Evolutionary conservation across 1,284 basidiomycete genomes (phyloP).

Genomic region (Moesziomyces globuligerus): DNA sequence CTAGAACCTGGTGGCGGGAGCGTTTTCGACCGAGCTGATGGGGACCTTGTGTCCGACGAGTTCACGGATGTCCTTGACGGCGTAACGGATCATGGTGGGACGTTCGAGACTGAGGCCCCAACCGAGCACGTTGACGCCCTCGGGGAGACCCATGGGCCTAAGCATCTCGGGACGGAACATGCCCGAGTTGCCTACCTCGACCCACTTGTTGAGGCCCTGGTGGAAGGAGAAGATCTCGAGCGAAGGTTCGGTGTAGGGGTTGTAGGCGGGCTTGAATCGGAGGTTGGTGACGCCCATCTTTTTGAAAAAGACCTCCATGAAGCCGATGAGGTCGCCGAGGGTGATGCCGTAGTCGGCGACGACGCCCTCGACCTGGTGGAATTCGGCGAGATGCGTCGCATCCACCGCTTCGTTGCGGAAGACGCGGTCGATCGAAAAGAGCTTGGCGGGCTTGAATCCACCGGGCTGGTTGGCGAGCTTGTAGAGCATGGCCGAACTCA

Average conservation of each 20-base stretch:
- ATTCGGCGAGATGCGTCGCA: slow-evolving; percentile 98
- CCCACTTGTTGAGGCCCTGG: slow-evolving; percentile 92
- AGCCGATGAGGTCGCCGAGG: slow-evolving; percentile 92
- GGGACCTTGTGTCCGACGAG: slow-evolving; percentile 97
- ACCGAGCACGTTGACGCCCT: slow-evolving; percentile 94
- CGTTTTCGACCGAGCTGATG: slow-evolving; percentile 60
- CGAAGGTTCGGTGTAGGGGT: slow-evolving; percentile 80
- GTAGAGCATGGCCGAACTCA: slow-evolving; percentile 93
- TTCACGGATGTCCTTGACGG: slow-evolving; percentile 94
- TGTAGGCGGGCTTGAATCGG: slow-evolving; percentile 97
- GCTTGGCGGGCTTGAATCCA: slow-evolving; percentile 93
- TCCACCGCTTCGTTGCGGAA: slow-evolving; percentile 99
- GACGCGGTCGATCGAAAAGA: slow-evolving; percentile 98
- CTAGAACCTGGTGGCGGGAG: slow-evolving; percentile 64
- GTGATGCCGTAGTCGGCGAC: slow-evolving; percentile 94
- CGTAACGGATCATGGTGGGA: slow-evolving; percentile 93
- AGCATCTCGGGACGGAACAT: slow-evolving; percentile 99
- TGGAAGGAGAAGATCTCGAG: slow-evolving; percentile 99
- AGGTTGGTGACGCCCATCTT: slow-evolving; percentile 96
- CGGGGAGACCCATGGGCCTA: slow-evolving; percentile 93
- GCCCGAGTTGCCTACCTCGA: slow-evolving; percentile 86
- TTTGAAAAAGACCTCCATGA: slow-evolving; percentile 78
- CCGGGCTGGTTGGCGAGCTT: slow-evolving; percentile 74
- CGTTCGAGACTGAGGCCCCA: slow-evolving; percentile 96
- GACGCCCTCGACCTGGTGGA: slow-evolving; percentile 99